These are phyloP conservation scores for Colletotrichum neosansevieriae DNA, from an alignment of 2,329 filamentous ascomycete species.

Conservation along the genomic window DNA sequence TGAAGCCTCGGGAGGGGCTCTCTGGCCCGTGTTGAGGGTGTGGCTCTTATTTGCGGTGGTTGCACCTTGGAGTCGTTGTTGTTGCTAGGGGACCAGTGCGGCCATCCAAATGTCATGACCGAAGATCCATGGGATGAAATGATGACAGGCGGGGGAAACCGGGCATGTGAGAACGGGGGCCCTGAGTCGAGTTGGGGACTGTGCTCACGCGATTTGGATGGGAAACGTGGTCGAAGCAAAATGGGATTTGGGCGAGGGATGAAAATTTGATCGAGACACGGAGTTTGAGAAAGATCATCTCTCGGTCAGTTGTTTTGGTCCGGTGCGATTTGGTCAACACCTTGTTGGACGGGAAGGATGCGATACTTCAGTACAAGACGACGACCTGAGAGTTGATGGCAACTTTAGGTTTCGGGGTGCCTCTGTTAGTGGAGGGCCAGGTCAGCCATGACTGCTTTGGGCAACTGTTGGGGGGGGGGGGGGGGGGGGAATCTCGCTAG, in stretches of 20 bases:
- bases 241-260: neutral
- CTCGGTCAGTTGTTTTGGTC: conserved; percentile 13
- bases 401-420: conserved; percentile 27
- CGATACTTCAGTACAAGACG: too few relatives aligned
- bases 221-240: conserved; percentile 1
- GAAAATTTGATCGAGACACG: neutral
- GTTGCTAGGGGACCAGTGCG: conserved; percentile 23
- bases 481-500: neutral
- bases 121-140: conserved; percentile 36
- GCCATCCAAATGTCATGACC: conserved; percentile 32
- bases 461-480: conserved; percentile 14
- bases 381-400: conserved; percentile 4
- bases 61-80: conserved; percentile 1
- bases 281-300: conserved; percentile 20
- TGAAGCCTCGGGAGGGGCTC: neutral
- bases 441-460: conserved; percentile 28
- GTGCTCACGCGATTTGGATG: conserved; percentile 12
- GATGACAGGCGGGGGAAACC: conserved; percentile 28
- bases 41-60: neutral
- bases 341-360: conserved; percentile 25
- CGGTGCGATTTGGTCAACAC: conserved; percentile 11
- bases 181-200: conserved; percentile 2
- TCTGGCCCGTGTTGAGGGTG: neutral
- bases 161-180: conserved; percentile 27
- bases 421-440: conserved; percentile 12